These are phyloP conservation scores for Nemania sp. DNA, from an alignment of 2,329 filamentous ascomycete species.

Conservation along the genomic window DNA sequence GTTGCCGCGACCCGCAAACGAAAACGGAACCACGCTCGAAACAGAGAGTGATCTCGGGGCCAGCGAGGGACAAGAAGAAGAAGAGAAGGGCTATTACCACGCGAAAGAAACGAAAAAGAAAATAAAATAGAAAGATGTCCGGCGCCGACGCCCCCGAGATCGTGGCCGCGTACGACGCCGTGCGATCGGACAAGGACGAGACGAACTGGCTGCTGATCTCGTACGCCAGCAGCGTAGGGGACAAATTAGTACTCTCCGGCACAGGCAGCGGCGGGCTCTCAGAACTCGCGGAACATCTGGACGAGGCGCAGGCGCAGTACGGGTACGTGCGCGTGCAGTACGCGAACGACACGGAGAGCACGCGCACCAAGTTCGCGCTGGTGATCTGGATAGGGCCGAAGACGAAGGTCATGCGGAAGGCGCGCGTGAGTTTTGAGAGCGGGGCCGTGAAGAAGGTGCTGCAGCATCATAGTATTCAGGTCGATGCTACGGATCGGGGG, in stretches of 20 bases:
- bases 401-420: conserved; percentile 71
- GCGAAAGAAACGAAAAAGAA: not conserved
- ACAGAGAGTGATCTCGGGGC: too few species aligned
- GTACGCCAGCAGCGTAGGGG: conserved; percentile 58
- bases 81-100: not conserved
- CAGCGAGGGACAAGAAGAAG: not conserved
- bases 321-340: conserved; percentile 69
- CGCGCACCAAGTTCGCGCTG: conserved; percentile 68
- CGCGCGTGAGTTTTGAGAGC: conserved; percentile 68
- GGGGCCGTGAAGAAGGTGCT: conserved; percentile 66
- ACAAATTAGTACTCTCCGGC: conserved; percentile 57
- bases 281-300: conserved; percentile 60
- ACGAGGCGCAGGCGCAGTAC: conserved; percentile 65
- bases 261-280: conserved; percentile 64
- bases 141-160: conserved; percentile 62
- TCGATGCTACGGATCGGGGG: conserved; percentile 62
- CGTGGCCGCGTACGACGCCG: conserved; percentile 65
- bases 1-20: too few species aligned
- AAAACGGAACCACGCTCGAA: too few species aligned
- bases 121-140: conserved; percentile 50
- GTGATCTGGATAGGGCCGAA: conserved; percentile 69
- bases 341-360: conserved; percentile 71
- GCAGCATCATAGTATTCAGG: conserved; percentile 65
- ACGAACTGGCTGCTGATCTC: conserved; percentile 71
- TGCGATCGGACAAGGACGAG: conserved; percentile 66